Conservation (phyloP, 768 basidiomycete genomes). For the Leccinum olivaceopallidum region DNA sequence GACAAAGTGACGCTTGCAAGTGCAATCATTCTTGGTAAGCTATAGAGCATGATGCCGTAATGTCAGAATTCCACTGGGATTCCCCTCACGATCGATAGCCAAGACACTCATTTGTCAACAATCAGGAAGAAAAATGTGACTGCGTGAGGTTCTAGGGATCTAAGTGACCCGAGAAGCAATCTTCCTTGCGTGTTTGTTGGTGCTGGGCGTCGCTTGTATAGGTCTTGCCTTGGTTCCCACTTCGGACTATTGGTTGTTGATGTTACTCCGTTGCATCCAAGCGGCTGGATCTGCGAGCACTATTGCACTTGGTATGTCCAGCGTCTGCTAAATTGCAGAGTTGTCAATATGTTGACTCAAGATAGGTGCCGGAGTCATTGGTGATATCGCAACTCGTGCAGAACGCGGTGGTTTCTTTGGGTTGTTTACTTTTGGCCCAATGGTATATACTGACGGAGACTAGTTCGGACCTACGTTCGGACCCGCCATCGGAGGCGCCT, state of each 20-base stretch:
- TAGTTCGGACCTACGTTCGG: constrained; percentile 58
- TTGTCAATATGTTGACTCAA: background rate
- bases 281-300: constrained; percentile 79
- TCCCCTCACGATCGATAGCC: constrained; percentile 36
- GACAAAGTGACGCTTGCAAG: constrained; percentile 73
- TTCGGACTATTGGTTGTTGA: constrained; percentile 71
- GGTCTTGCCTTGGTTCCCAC: constrained; percentile 56
- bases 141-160: too few relatives aligned
- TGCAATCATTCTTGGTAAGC: constrained; percentile 59
- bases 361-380: constrained; percentile 71
- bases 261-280: constrained; percentile 80
- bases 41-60: constrained; percentile 44
- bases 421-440: constrained; percentile 62
- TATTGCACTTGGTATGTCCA: constrained; percentile 59
- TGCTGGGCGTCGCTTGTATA: constrained; percentile 67
- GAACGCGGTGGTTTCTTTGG: constrained; percentile 80
- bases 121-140: constrained; percentile 46
- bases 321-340: background rate
- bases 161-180: constrained; percentile 31
- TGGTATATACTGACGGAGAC: constrained; percentile 38
- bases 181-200: constrained; percentile 59
- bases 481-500: constrained; percentile 51
- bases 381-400: constrained; percentile 70
- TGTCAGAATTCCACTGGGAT: constrained; percentile 13
- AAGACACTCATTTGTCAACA: constrained; percentile 63